Evolutionary conservation across 2,329 filamentous ascomycete genomes (phyloP).

Genomic region (Ophiostoma ulmi): DNA sequence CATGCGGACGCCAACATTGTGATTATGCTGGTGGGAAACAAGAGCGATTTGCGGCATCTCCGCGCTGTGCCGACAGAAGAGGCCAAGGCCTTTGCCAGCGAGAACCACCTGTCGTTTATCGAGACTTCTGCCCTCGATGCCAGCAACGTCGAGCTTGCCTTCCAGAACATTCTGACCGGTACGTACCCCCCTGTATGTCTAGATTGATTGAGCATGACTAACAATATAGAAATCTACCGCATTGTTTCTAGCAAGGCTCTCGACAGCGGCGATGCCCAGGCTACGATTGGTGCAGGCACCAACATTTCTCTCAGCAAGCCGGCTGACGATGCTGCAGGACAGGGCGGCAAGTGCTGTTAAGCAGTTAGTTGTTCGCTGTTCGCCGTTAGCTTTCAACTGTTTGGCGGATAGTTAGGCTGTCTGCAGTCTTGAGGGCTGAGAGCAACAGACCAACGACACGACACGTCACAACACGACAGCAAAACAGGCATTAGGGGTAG

Average conservation of each 20-base stretch:
- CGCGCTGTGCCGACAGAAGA: constrained; percentile 96
- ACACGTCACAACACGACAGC: constrained; percentile 14
- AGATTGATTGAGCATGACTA: not conserved
- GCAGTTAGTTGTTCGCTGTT: constrained; percentile 24
- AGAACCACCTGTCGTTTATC: constrained; percentile 98
- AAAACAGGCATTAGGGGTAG: constrained; percentile 20
- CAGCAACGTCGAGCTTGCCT: constrained; percentile 97
- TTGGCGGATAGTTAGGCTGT: no score
- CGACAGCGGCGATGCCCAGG: constrained; percentile 80
- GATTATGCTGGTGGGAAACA: constrained; percentile 99
- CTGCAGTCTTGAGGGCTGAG: no score
- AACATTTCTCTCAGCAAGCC: constrained; percentile 86
- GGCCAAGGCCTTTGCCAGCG: constrained; percentile 95
- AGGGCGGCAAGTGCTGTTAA: constrained; percentile 79
- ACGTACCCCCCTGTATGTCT: constrained; percentile 34
- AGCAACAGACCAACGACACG: no score
- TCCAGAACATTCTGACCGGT: constrained; percentile 99
- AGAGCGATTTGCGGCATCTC: constrained; percentile 99
- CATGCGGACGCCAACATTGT: constrained; percentile 98
- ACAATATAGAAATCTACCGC: constrained; percentile 85
- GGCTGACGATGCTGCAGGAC: constrained; percentile 66
- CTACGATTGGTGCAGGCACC: constrained; percentile 71
- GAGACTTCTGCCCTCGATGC: constrained; percentile 98
- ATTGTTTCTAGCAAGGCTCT: constrained; percentile 98
- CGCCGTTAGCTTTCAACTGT: not conserved